phyloP scores from a whole-genome alignment of 305 asterid species.

The Andrographis paniculata region DNA sequence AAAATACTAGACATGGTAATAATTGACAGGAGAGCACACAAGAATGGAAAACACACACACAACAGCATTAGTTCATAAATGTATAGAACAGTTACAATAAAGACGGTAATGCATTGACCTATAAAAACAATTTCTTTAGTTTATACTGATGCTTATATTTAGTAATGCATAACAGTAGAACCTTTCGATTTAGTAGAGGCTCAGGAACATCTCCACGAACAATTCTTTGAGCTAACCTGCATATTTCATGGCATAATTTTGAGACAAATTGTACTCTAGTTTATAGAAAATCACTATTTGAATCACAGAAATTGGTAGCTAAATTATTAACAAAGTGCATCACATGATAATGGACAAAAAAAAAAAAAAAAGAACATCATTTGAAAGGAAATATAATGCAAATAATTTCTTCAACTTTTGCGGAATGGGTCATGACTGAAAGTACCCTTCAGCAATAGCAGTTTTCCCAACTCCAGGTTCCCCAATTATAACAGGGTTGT shows the following conservation, averaged over 20 bases:
- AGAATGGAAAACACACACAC: background rate
- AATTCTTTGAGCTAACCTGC: slow-evolving; percentile 83
- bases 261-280: background rate
- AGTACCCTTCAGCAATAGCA: slow-evolving; percentile 84
- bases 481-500: slow-evolving; percentile 76
- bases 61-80: slow-evolving; percentile 3
- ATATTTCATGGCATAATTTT: slow-evolving; percentile 6
- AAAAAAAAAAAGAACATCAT: background rate
- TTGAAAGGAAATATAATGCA: background rate
- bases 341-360: too few species aligned
- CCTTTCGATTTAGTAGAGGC: slow-evolving; percentile 76
- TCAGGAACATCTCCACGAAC: slow-evolving; percentile 86
- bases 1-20: background rate
- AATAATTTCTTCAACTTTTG: background rate
- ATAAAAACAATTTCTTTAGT: slow-evolving; percentile 10
- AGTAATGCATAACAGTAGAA: slow-evolving; percentile 18
- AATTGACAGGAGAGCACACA: background rate
- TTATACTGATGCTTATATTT: slow-evolving; percentile 3
- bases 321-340: background rate
- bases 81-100: slow-evolving; percentile 4
- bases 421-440: slow-evolving; percentile 3
- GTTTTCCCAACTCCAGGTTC: slow-evolving; percentile 91
- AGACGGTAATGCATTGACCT: slow-evolving; percentile 8
- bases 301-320: background rate
- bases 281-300: background rate